phyloP scores from a whole-genome alignment of 176 grass and related monocot species.

The Guadua angustifolia region DNA sequence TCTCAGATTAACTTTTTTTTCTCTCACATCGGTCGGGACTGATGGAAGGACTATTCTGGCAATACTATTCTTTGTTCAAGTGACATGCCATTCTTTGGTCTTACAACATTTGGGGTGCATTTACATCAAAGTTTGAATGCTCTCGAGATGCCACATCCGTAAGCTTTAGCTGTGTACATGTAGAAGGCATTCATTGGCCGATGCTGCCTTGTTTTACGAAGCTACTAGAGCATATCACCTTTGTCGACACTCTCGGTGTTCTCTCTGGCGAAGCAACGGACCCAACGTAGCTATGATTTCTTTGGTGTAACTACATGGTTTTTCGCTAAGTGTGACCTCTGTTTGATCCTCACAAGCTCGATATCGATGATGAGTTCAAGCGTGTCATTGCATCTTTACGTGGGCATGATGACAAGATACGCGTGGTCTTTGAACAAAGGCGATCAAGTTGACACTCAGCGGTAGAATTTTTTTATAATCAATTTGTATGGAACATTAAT shows the following conservation, averaged over 20 bases:
- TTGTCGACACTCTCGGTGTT: slow-evolving; percentile 91
- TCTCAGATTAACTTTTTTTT: not conserved
- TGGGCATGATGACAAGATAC: slow-evolving; percentile 89
- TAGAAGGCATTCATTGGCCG: not conserved
- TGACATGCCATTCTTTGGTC: slow-evolving; percentile 84
- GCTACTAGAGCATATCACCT: slow-evolving; percentile 89
- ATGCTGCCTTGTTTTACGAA: slow-evolving; percentile 37
- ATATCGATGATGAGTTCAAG: slow-evolving; percentile 91
- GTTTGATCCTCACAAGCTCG: slow-evolving; percentile 91
- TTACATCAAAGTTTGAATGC: slow-evolving; percentile 94
- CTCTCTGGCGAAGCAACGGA: slow-evolving; percentile 85
- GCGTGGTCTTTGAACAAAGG: slow-evolving; percentile 80
- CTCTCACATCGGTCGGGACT: slow-evolving; percentile 65
- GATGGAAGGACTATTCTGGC: slow-evolving; percentile 83
- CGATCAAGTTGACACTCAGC: slow-evolving; percentile 96
- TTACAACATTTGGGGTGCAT: slow-evolving; percentile 82
- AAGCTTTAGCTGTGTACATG: slow-evolving; percentile 43
- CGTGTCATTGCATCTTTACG: slow-evolving; percentile 74
- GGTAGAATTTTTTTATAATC: slow-evolving; percentile 45
- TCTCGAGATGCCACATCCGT: slow-evolving; percentile 95
- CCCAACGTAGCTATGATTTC: slow-evolving; percentile 89
- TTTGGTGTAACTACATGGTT: slow-evolving; percentile 88
- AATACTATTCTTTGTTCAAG: slow-evolving; percentile 97
- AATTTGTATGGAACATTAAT: not conserved
- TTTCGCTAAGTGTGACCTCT: slow-evolving; percentile 83